Evolutionary conservation across 805 yeast genomes (phyloP), one percentile per base, ranked within the genome.

Genomic region (Candida broadrunensis): DNA sequence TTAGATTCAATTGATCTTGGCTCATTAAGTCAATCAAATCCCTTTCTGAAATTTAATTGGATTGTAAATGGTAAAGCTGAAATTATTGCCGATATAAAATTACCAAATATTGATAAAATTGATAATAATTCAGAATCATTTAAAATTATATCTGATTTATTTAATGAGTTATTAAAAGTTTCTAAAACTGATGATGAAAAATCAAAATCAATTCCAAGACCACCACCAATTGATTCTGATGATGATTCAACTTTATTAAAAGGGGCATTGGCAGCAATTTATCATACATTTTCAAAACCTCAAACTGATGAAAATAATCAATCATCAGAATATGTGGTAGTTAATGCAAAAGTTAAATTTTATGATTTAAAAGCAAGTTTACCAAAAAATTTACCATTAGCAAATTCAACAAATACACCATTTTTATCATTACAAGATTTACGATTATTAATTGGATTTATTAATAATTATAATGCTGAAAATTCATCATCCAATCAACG

Each of bases 1-100:
- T 49, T 70, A 17, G 72, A 69, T 39, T 72, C 72, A 1, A 65
- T 70, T 18, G 65, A 68, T 47, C 49, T 70, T 57, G 71, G 63
- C 1, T 47, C 54, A 5, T 43, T 67, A 13, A 35, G 25, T 26
- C 46, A 50, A 34, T 45, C 54, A 14, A 57, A 59, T 35, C 60
- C 65, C 1, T 49, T 48, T 16, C 70, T 71, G 52, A 74, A 79
- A 46, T 79, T 85, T 53, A 82, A 81, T 52, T 86, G 93, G 95
- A 60, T 86, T 11, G 73, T 75, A 19, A 79, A 78, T 35, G 91
- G 93, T 3, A 79, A 80, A 48, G 80, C 82, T 4, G 89, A 85
- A 43, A 63, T 86, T 4, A 65, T 75, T 14, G 85, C 88, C 3
- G 93, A 86, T 61, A 77, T 86, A 16, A 80, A 82, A 75, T 67